These are phyloP conservation scores for Candida patagonica DNA, from an alignment of 805 yeast genomes.

Conservation along the genomic window DNA sequence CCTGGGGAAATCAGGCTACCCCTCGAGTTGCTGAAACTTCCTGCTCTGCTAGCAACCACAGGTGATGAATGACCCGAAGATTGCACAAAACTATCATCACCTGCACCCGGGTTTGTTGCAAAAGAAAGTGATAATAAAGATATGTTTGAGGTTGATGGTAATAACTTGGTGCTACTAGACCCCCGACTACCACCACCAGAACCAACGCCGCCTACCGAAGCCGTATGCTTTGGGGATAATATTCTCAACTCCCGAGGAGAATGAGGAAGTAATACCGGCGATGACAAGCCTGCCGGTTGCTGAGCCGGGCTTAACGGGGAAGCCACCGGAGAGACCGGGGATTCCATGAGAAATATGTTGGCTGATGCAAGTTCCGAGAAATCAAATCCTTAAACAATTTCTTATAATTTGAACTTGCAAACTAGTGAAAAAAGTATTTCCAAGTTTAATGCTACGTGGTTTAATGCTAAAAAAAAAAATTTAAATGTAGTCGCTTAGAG, in stretches of 20 bases:
- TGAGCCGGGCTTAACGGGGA: not conserved
- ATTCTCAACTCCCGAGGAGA: slow-evolving; percentile 9
- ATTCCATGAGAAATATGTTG: no score
- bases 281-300: slow-evolving; percentile 3
- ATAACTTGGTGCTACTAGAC: slow-evolving; percentile 4
- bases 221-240: not conserved
- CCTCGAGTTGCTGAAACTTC: slow-evolving; percentile 1
- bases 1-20: slow-evolving; percentile 6
- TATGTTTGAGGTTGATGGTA: slow-evolving; percentile 16
- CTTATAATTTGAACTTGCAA: no score
- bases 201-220: not conserved
- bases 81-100: not conserved
- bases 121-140: slow-evolving; percentile 15
- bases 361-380: no score
- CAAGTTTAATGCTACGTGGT: no score
- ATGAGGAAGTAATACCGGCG: slow-evolving; percentile 12
- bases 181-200: not conserved
- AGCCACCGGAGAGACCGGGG: slow-evolving; percentile 10
- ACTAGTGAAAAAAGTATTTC: no score
- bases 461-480: no score
- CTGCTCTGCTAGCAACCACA: not conserved
- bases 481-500: no score
- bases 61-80: not conserved
- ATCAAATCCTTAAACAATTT: no score
- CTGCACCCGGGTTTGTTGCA: slow-evolving; percentile 6